Evolutionary conservation across 2,329 filamentous ascomycete species (phyloP).

Genomic region (Xylaria sp.): DNA sequence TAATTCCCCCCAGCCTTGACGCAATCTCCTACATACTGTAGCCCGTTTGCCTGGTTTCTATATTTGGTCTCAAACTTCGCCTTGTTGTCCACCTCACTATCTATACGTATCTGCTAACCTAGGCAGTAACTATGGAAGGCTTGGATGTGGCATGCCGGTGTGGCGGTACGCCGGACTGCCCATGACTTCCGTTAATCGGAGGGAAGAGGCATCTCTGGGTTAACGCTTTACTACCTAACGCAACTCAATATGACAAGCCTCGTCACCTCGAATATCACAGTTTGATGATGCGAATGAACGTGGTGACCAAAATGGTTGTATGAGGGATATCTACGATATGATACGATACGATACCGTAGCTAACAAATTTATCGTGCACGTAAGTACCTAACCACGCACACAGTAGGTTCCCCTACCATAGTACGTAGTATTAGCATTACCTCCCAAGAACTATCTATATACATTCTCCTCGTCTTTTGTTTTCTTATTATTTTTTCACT

Average conservation of each 20-base stretch:
- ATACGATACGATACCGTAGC: too few species aligned
- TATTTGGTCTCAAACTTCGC: conserved; percentile 38
- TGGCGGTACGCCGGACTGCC: conserved; percentile 28
- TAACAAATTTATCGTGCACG: background rate
- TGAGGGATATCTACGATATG: background rate
- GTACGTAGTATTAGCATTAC: too few species aligned
- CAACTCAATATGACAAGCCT: conserved; percentile 2
- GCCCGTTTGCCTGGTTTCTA: conserved; percentile 25
- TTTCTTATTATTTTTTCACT: too few species aligned
- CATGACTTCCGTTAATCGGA: conserved; percentile 37
- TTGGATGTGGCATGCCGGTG: conserved; percentile 30
- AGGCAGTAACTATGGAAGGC: conserved; percentile 30
- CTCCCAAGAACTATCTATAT: too few species aligned
- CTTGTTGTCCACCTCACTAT: conserved; percentile 25
- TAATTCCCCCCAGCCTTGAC: conserved; percentile 25
- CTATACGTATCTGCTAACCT: background rate
- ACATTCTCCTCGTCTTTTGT: background rate
- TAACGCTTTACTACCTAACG: conserved; percentile 4
- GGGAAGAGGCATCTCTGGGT: background rate
- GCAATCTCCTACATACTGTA: background rate
- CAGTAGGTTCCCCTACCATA: too few species aligned
- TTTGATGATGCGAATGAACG: background rate
- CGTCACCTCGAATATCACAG: background rate
- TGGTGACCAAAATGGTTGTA: background rate
- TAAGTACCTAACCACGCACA: background rate